Conservation (phyloP, 176 grass and related monocot genomes). For the Ampelocalamus luodianensis region DNA sequence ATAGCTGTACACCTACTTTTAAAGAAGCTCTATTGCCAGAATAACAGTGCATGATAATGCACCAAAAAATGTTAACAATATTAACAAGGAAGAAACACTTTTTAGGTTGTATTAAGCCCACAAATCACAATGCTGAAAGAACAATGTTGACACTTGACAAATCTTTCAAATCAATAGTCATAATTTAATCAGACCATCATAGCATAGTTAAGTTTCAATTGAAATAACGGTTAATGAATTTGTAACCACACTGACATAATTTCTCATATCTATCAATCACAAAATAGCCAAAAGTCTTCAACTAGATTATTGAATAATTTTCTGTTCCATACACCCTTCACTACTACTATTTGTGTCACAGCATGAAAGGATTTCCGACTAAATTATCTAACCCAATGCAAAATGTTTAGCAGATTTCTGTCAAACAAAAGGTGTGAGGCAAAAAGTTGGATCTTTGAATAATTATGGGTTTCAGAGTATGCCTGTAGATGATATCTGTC, state of each 20-base stretch:
- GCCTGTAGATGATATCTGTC: background rate
- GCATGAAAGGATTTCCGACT: background rate
- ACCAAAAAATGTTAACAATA: conserved; percentile 10
- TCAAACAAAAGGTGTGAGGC: conserved; percentile 8
- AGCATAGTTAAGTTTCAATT: conserved; percentile 4
- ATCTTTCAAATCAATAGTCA: too few species aligned
- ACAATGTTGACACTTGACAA: too few species aligned
- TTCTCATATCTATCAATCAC: conserved; percentile 15
- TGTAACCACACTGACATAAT: background rate
- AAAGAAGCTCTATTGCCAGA: conserved; percentile 1
- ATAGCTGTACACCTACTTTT: background rate
- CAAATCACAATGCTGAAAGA: background rate
- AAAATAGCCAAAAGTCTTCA: background rate
- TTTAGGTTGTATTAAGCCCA: conserved; percentile 1
- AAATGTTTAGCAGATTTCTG: background rate
- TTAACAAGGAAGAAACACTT: conserved; percentile 3
- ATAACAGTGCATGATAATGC: conserved; percentile 26
- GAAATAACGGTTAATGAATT: background rate
- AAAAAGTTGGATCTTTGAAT: background rate
- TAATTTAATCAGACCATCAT: background rate
- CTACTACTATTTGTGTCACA: background rate
- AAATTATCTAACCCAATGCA: background rate
- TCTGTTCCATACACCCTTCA: background rate
- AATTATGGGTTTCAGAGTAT: background rate
- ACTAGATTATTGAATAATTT: conserved; percentile 2